Percentiles rank a stretch among this genome's conserved stretches.
phyloP scores from a whole-genome alignment of 2,329 filamentous ascomycete species.

The Davidsoniella eucalypti region DNA sequence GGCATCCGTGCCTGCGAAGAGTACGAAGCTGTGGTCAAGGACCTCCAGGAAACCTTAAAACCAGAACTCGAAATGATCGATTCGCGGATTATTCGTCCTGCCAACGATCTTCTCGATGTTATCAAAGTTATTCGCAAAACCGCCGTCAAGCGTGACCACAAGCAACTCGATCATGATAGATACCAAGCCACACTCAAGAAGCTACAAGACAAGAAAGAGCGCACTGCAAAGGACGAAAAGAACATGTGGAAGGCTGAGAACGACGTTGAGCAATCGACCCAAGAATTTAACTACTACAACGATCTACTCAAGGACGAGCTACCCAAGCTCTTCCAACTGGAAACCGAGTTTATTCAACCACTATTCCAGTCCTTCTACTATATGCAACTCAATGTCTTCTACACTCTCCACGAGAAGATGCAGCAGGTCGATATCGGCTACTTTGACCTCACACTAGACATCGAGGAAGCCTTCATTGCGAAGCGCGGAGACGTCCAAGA shows the following conservation, averaged over 20 bases:
- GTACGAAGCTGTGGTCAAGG: slow-evolving; percentile 78
- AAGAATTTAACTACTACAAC: slow-evolving; percentile 97
- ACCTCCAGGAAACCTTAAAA: slow-evolving; percentile 71
- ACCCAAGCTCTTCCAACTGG: slow-evolving; percentile 75
- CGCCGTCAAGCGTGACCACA: slow-evolving; percentile 81
- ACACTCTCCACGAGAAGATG: slow-evolving; percentile 96
- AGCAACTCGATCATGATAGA: slow-evolving; percentile 90
- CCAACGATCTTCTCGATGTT: slow-evolving; percentile 82
- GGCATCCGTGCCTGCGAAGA: slow-evolving; percentile 93
- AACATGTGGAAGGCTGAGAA: slow-evolving; percentile 89
- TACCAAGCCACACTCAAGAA: slow-evolving; percentile 75
- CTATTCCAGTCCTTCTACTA: slow-evolving; percentile 99
- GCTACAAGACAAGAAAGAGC: slow-evolving; percentile 94
- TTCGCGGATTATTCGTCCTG: slow-evolving; percentile 72
- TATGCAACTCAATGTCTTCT: slow-evolving; percentile 99
- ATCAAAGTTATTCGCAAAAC: slow-evolving; percentile 92
- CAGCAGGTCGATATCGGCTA: slow-evolving; percentile 94
- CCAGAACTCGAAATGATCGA: slow-evolving; percentile 98
- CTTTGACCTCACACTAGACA: slow-evolving; percentile 79
- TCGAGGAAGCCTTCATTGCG: slow-evolving; percentile 77
- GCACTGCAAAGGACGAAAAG: slow-evolving; percentile 91
- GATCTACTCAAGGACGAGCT: slow-evolving; percentile 91
- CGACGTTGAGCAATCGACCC: slow-evolving; percentile 77
- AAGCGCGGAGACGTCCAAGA: slow-evolving; percentile 84
- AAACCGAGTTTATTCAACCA: slow-evolving; percentile 87